Conservation (phyloP, 495 filamentous ascomycete genomes). For the Cercophora newfieldiana region DNA sequence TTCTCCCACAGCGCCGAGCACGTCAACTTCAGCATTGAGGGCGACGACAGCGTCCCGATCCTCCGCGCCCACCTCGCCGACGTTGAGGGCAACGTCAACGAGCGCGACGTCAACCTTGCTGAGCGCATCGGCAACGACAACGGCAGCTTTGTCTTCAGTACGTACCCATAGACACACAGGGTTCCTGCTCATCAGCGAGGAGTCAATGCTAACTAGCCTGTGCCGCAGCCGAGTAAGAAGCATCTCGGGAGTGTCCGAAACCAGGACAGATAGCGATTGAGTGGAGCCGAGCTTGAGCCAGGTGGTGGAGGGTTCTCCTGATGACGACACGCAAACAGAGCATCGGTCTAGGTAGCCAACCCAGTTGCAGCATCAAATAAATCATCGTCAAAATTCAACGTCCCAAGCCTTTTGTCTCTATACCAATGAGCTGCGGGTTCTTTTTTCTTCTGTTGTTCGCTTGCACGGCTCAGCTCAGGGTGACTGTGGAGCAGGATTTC, state of each 20-base stretch:
- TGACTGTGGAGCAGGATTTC: no score
- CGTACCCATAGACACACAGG: neutral
- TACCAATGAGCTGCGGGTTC: no score
- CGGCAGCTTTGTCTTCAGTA: constrained; percentile 28
- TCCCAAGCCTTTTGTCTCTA: no score
- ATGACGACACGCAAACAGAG: no score
- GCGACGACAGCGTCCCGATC: constrained; percentile 34
- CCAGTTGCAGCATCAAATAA: no score
- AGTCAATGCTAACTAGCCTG: neutral
- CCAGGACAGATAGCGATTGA: neutral
- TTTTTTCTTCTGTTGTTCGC: no score
- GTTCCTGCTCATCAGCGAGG: neutral
- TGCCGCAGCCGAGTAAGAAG: neutral
- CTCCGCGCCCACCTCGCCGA: constrained; percentile 30
- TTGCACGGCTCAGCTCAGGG: no score
- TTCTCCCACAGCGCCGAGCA: constrained; percentile 44
- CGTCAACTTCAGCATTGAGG: constrained; percentile 44
- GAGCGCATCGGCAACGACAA: constrained; percentile 33
- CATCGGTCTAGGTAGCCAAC: no score
- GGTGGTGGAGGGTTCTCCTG: neutral
- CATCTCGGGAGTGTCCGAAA: neutral
- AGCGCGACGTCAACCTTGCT: constrained; percentile 31
- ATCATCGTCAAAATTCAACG: no score
- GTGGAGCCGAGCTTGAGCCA: neutral
- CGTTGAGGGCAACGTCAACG: constrained; percentile 8